A percentile compares a stretch with the other conserved stretches of the same genome.
These are phyloP conservation scores for Globisporangium canariense DNA, from an alignment of 352 stramenopile species.

Conservation along the genomic window DNA sequence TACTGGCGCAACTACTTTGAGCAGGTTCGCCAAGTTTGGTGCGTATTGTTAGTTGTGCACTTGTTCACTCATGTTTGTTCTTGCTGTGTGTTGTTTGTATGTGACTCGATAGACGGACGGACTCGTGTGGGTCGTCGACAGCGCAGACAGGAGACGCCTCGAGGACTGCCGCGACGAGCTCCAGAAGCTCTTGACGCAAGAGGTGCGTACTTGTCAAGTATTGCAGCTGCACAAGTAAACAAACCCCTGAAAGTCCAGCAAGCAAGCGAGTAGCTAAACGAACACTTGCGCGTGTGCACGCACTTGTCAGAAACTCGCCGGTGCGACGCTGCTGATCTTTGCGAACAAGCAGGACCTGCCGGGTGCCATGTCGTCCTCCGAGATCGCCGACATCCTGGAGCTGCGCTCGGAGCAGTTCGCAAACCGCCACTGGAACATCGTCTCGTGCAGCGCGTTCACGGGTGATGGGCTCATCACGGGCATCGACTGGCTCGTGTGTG, in stretches of 20 bases:
- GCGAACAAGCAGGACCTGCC: slow-evolving; percentile 99
- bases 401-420: slow-evolving; percentile 81
- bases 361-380: slow-evolving; percentile 84
- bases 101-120: slow-evolving; percentile 92
- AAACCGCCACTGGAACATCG: slow-evolving; percentile 85
- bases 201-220: slow-evolving; percentile 39
- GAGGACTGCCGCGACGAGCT: slow-evolving; percentile 94
- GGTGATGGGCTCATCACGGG: slow-evolving; percentile 94
- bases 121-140: slow-evolving; percentile 99
- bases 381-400: slow-evolving; percentile 90
- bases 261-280: not conserved
- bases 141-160: slow-evolving; percentile 90
- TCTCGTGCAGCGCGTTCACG: slow-evolving; percentile 97
- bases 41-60: not conserved
- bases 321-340: slow-evolving; percentile 98
- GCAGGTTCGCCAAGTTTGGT: slow-evolving; percentile 24
- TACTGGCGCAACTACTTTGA: slow-evolving; percentile 99
- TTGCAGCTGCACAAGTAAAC: not conserved
- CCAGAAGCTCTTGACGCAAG: slow-evolving; percentile 79
- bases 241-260: not conserved
- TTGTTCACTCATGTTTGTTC: not conserved
- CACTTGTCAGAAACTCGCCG: slow-evolving; percentile 3
- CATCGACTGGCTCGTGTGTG: slow-evolving; percentile 97
- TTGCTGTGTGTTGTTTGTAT: not conserved
- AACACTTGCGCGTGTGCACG: not conserved